Evolutionary conservation across 2,329 filamentous ascomycete genomes (phyloP).

Genomic region (Nectriaceae sp.): DNA sequence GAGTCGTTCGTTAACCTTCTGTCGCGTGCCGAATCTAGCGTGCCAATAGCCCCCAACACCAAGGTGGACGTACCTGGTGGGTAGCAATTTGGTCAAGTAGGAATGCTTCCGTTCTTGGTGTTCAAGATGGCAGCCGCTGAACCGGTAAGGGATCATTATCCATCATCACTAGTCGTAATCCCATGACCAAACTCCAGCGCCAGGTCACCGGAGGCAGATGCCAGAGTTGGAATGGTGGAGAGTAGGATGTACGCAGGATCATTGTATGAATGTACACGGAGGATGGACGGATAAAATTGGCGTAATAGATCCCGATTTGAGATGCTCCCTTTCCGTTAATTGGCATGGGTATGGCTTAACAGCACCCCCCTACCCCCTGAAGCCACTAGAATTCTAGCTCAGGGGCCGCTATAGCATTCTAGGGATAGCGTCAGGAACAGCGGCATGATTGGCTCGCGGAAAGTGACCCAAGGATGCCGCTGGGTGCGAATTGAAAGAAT

Average conservation of each 20-base stretch:
- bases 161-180: too few relatives aligned
- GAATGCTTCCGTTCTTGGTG: too few relatives aligned
- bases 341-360: neutral
- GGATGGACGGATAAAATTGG: neutral
- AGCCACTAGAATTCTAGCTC: slow-evolving; percentile 16
- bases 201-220: too few relatives aligned
- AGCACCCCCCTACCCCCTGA: neutral
- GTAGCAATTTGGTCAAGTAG: too few relatives aligned
- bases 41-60: slow-evolving; percentile 13
- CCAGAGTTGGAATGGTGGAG: too few relatives aligned
- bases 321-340: slow-evolving; percentile 11
- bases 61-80: too few relatives aligned
- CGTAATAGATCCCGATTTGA: slow-evolving; percentile 21
- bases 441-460: slow-evolving; percentile 42
- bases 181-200: too few relatives aligned
- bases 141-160: too few relatives aligned
- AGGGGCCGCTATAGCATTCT: slow-evolving; percentile 9
- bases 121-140: too few relatives aligned
- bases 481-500: slow-evolving; percentile 9
- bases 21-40: slow-evolving; percentile 10
- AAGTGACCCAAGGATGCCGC: slow-evolving; percentile 16
- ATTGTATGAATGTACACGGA: too few relatives aligned
- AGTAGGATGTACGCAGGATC: too few relatives aligned
- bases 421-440: slow-evolving; percentile 42
- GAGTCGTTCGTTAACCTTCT: slow-evolving; percentile 1